Percentiles rank a stretch among this genome's conserved stretches.
Conservation (phyloP, 2,329 filamentous ascomycete species). For the Cadophora luteo-olivacea region DNA sequence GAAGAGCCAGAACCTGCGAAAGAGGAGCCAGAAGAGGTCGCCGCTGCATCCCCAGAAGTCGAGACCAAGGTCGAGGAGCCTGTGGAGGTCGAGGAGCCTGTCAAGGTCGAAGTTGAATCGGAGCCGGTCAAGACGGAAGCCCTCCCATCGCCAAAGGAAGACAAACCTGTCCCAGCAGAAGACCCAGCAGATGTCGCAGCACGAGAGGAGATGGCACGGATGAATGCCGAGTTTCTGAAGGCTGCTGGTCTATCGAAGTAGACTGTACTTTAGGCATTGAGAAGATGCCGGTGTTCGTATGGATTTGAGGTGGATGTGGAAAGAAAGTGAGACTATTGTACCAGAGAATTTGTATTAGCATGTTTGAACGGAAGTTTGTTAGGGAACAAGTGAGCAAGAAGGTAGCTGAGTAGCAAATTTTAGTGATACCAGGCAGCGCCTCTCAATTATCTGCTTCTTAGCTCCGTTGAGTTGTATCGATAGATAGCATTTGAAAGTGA, state of each 20-base stretch:
- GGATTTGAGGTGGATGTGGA: not conserved
- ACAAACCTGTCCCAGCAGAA: not conserved
- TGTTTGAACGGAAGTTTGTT: not conserved
- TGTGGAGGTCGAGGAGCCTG: conserved; percentile 11
- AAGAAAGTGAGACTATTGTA: not conserved
- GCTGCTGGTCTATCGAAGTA: conserved; percentile 14
- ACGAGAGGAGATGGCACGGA: conserved; percentile 20
- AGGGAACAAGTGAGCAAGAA: not conserved
- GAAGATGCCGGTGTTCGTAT: not conserved
- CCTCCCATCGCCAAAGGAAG: conserved; percentile 8
- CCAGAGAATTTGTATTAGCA: conserved; percentile 16
- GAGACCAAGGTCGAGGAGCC: conserved; percentile 19
- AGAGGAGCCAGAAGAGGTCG: not conserved
- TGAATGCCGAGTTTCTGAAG: conserved; percentile 23
- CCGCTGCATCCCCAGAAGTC: not conserved
- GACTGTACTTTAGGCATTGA: not conserved
- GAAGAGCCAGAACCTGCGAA: conserved; percentile 5
- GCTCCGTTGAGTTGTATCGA: not conserved
- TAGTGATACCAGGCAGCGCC: conserved; percentile 21
- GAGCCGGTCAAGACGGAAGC: conserved; percentile 17
- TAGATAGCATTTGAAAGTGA: no score
- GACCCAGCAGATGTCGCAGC: conserved; percentile 19
- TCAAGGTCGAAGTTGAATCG: conserved; percentile 8
- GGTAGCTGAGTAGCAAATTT: conserved; percentile 16
- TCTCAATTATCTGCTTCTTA: conserved; percentile 5